These are phyloP conservation scores for Pseudocercospora fijiensis DNA, from an alignment of 2,329 filamentous ascomycete species.

Conservation along the genomic window DNA sequence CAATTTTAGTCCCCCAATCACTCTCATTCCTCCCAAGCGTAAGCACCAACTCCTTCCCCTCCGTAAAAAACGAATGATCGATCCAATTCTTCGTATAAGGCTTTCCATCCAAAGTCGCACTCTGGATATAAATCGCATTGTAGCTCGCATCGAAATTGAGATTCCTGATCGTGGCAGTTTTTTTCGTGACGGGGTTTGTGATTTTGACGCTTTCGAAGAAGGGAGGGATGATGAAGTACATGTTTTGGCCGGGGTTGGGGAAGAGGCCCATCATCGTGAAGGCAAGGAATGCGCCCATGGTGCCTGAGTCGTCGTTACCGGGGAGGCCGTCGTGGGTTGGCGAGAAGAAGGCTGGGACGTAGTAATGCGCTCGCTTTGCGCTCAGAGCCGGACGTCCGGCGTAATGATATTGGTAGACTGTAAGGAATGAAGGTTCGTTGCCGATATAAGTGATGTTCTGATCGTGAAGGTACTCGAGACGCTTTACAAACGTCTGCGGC, in stretches of 20 bases:
- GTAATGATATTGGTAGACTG: slow-evolving; percentile 44
- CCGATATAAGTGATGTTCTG: slow-evolving; percentile 57
- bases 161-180: slow-evolving; percentile 41
- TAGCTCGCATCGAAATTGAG: slow-evolving; percentile 43
- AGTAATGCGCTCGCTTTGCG: slow-evolving; percentile 41
- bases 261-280: slow-evolving; percentile 45
- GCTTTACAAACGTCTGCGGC: slow-evolving; percentile 52
- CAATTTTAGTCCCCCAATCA: slow-evolving; percentile 29
- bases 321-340: slow-evolving; percentile 40
- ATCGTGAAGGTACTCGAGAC: slow-evolving; percentile 62
- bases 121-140: slow-evolving; percentile 39
- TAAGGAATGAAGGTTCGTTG: slow-evolving; percentile 58
- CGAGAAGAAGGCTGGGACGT: slow-evolving; percentile 43
- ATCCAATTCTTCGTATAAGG: slow-evolving; percentile 45
- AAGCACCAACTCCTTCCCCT: slow-evolving; percentile 43
- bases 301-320: slow-evolving; percentile 33
- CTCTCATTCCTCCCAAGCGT: slow-evolving; percentile 41
- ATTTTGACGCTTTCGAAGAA: slow-evolving; percentile 43
- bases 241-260: slow-evolving; percentile 33
- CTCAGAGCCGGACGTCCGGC: slow-evolving; percentile 42
- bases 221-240: slow-evolving; percentile 46
- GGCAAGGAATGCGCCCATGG: slow-evolving; percentile 44
- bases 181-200: slow-evolving; percentile 38
- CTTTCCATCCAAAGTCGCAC: slow-evolving; percentile 41
- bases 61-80: slow-evolving; percentile 43